Base-by-base conservation (phyloP, 2,329 filamentous ascomycete genomes). In the Diplodia corticola region DNA sequence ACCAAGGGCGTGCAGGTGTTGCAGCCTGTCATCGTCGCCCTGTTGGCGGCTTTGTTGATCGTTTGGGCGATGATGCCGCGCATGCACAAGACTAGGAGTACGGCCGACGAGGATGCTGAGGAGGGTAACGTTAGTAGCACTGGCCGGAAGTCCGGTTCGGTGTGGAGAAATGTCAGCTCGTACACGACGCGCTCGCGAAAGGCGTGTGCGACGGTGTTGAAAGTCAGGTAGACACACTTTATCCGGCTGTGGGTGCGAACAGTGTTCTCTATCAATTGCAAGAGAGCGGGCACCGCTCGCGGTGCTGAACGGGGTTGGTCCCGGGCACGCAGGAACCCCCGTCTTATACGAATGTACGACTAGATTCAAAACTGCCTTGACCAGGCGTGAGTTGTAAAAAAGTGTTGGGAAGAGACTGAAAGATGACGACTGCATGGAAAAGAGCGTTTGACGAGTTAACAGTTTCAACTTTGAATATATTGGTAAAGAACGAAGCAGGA, bases 1-100 rank as follows among this genome's bases (percentile, higher is more conserved):
- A 80, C 75, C 50, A 83, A 80, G 66, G 86, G 86, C 0, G 86
- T 88, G 0, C 73, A 80, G 67, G 84, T 85, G 2, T 73, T 89
- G 68, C 85, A 88, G 72, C 85, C 86, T 3, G 80, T 88, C 20
- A 76, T 85, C 7, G 69, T 88, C 50, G 81, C 80, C 1, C 75
- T 86, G 35, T 71, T 88, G 10, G 76, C 75, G 4, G 75, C 80
- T 24, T 81, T 84, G 63, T 68, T 82, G 13, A 48, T 78, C 1
- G 69, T 84, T 37, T 87, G 84, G 84, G 68, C 81, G 20, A 73
- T 78, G 17, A 68, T 86, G 82, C 71, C 71, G 33, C 69, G 66
- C 37, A 48, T 64, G 33, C 26, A 40, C 7, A 30, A 53, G 46
- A 20, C 20, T 1, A 22, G 48, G 6, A 26, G 17, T 3, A 28